phyloP scores from a whole-genome alignment of 352 stramenopile genomes.

The Pythium pectinolyticum region DNA sequence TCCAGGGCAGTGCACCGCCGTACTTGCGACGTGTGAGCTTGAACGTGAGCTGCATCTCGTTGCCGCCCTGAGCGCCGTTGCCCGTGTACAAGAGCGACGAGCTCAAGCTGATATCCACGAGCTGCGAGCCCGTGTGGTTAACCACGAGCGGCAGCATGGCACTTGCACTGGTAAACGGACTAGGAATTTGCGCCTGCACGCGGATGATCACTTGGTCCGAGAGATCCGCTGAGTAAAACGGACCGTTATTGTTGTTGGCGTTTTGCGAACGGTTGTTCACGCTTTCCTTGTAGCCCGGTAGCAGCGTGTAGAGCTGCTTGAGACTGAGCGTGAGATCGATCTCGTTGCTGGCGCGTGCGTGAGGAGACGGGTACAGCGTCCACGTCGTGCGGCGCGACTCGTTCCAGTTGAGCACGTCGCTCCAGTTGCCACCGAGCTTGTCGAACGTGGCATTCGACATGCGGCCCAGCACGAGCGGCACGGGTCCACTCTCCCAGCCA shows the following conservation, averaged over 20 bases:
- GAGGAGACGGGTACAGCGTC: slow-evolving; percentile 33
- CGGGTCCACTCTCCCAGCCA: too few relatives aligned
- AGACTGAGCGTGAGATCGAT: slow-evolving; percentile 56
- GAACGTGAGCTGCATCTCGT: slow-evolving; percentile 26
- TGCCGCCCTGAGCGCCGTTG: slow-evolving; percentile 23
- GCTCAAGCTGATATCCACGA: slow-evolving; percentile 43
- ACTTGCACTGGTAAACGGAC: slow-evolving; percentile 17
- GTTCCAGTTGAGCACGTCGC: slow-evolving; percentile 20
- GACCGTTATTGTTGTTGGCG: slow-evolving; percentile 24
- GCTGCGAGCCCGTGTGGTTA: slow-evolving; percentile 42
- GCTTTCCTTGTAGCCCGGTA: slow-evolving; percentile 35
- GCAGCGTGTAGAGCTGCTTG: slow-evolving; percentile 55
- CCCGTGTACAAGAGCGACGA: slow-evolving; percentile 30
- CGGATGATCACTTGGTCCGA: slow-evolving; percentile 51
- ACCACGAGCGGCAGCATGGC: slow-evolving; percentile 42
- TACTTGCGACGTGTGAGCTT: slow-evolving; percentile 35
- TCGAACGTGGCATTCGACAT: slow-evolving; percentile 25
- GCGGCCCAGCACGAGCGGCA: slow-evolving; percentile 38
- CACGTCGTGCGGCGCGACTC: slow-evolving; percentile 40
- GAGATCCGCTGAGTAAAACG: slow-evolving; percentile 40
- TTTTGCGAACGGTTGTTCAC: too few relatives aligned
- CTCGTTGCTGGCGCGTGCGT: slow-evolving; percentile 20
- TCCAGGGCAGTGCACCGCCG: slow-evolving; percentile 36
- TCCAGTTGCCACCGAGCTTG: background rate
- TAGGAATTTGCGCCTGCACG: slow-evolving; percentile 28